A percentile compares a stretch with the other conserved stretches of the same genome.
Conservation (phyloP, 345 rosid genomes). For the Salix koriyanagi region DNA sequence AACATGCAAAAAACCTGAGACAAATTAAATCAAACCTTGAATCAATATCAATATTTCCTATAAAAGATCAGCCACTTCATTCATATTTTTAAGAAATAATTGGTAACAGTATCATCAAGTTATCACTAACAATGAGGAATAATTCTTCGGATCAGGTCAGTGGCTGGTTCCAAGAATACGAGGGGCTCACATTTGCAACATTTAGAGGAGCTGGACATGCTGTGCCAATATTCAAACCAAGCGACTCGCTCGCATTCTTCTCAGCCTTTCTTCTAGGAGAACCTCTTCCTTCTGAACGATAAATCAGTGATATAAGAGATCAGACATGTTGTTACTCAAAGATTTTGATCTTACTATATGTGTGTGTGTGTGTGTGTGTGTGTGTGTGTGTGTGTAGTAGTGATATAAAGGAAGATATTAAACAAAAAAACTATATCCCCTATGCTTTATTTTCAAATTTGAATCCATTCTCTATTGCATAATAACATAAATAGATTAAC, state of each 20-base stretch:
- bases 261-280: slow-evolving; percentile 58
- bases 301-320: not conserved
- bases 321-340: not conserved
- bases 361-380: too few species aligned
- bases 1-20: not conserved
- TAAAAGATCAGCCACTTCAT: not conserved
- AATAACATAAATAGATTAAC: too few species aligned
- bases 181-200: slow-evolving; percentile 80
- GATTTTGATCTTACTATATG: not conserved
- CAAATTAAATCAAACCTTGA: not conserved
- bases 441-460: too few species aligned
- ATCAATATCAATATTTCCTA: not conserved
- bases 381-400: too few species aligned
- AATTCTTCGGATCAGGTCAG: slow-evolving; percentile 46
- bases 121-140: not conserved
- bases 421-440: too few species aligned
- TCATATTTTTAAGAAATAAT: not conserved
- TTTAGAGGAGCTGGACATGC: slow-evolving; percentile 99
- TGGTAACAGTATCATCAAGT: not conserved
- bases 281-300: slow-evolving; percentile 27
- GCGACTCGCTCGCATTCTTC: slow-evolving; percentile 65
- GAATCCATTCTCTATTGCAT: too few species aligned
- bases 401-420: too few species aligned
- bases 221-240: slow-evolving; percentile 78
- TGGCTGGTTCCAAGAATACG: slow-evolving; percentile 90